Evolutionary conservation across 1,139 yeast species (phyloP), one percentile per base, ranked within the genome.

Genomic region (Yamadazyma atlantica): DNA sequence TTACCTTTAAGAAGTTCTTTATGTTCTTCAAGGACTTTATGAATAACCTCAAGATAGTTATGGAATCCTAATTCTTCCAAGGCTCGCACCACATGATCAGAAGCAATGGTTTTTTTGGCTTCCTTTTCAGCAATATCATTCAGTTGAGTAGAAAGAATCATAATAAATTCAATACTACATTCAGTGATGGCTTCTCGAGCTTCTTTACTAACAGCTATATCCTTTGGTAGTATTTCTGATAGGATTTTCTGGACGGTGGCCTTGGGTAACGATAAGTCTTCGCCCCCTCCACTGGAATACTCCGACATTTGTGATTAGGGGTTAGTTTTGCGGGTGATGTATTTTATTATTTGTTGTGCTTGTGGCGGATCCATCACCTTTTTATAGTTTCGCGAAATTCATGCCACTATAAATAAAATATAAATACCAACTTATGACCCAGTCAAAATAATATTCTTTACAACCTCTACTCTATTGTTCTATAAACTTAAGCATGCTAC

Each of bases 101-200:
- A 85, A 1, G 97, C 96, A 37, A 92, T 92, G 7, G 99, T 92
- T 63, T 92, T 94, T 62, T 92, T 92, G 36, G 95, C 84, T 57
- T 92, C 98, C 53, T 85, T 85, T 55, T 92, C 98, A 1, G 98
- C 97, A 49, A 92, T 88, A 48, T 94, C 98, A 55, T 94, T 90
- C 43, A 94, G 85, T 62, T 89, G 96, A 3, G 96, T 86, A 10
- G 96, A 85, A 36, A 92, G 69, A 46, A 92, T 88, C 95, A 92
- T 92, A 43, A 94, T 85, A 57, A 92, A 92, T 62, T 89, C 97
- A 40, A 92, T 89, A 53, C 97, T 90, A 59, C 97, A 89, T 58
- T 92, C 97, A 33, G 95, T 92, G 33, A 92, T 78, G 38, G 96
- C 95, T 57, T 92, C 98, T 45, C 97, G 73, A 4, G 97, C 96